Evolutionary conservation across 352 stramenopile genomes (phyloP).

Genomic region (Pythium vanterpoolii): DNA sequence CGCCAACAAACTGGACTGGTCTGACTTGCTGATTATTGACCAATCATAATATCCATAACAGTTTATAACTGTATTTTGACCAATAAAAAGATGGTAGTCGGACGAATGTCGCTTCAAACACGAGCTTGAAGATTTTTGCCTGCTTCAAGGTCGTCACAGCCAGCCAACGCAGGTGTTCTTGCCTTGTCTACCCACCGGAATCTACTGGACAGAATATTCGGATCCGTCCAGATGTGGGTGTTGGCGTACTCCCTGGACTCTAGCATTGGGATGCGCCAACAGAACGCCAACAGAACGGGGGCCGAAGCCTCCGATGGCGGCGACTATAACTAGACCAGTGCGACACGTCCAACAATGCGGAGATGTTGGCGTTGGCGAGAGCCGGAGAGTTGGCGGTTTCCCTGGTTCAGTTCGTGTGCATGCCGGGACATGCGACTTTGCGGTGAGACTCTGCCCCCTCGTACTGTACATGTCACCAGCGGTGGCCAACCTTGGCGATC

Average conservation of each 20-base stretch:
- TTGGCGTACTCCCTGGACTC: not conserved
- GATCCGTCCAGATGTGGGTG: not conserved
- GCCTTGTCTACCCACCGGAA: slow-evolving; percentile 11
- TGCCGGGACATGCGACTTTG: not conserved
- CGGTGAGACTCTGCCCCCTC: not conserved
- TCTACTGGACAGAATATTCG: not conserved
- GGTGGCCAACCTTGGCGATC: not conserved
- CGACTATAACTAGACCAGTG: not conserved
- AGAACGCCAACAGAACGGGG: not conserved
- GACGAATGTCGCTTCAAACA: not conserved
- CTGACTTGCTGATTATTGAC: not conserved
- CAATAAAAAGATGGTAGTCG: not conserved
- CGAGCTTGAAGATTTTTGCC: not conserved
- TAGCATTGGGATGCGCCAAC: not conserved
- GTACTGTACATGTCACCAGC: not conserved
- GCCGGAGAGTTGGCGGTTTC: not conserved
- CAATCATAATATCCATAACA: not conserved
- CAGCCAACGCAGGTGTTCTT: not conserved
- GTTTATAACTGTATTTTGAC: not conserved
- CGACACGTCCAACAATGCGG: not conserved
- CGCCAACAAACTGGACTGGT: not conserved
- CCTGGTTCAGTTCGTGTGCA: not conserved
- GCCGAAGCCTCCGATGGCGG: not conserved
- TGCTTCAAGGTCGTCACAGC: not conserved
- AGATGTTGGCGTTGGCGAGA: not conserved